phyloP scores from a whole-genome alignment of 1,284 basidiomycete genomes.

The Pseudozyma tsukubaensis region DNA sequence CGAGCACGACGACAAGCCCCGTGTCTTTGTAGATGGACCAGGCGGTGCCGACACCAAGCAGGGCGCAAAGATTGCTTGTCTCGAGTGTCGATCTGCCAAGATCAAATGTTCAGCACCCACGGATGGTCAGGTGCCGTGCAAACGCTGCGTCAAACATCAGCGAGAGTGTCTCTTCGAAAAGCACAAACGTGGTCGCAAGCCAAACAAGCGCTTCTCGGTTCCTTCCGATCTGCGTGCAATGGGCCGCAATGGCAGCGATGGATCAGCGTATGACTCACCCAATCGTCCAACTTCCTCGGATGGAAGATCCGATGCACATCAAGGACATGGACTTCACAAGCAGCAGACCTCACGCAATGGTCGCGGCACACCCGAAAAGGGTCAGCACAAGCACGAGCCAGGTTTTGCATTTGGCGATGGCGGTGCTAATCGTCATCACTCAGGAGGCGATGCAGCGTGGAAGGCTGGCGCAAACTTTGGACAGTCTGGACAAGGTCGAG shows the following conservation, averaged over 20 bases:
- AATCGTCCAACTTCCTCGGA: constrained; percentile 24
- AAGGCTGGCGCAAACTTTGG: constrained; percentile 22
- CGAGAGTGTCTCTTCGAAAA: constrained; percentile 60
- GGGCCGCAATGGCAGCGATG: constrained; percentile 31
- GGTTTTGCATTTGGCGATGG: constrained; percentile 14
- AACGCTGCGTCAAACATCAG: constrained; percentile 56
- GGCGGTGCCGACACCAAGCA: constrained; percentile 60
- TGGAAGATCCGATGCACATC: constrained; percentile 25
- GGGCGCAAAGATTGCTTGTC: constrained; percentile 58
- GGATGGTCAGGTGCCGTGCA: constrained; percentile 60
- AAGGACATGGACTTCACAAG: constrained; percentile 5
- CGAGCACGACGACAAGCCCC: constrained; percentile 48
- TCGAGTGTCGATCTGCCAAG: constrained; percentile 59
- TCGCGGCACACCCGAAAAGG: constrained; percentile 28
- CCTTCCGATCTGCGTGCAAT: constrained; percentile 39
- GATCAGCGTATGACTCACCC: constrained; percentile 14
- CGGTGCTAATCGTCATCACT: constrained; percentile 19
- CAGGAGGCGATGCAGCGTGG: constrained; percentile 16
- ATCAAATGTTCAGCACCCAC: constrained; percentile 61
- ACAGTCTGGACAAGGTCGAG: constrained; percentile 7
- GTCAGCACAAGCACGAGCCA: constrained; percentile 23
- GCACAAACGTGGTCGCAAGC: constrained; percentile 59
- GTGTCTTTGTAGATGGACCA: constrained; percentile 58
- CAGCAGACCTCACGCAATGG: constrained; percentile 22
- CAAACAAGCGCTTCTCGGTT: constrained; percentile 52